Percentiles rank a stretch among this genome's conserved stretches.
phyloP scores from a whole-genome alignment of 495 filamentous ascomycete genomes.

The Aspergillus hancockii region DNA sequence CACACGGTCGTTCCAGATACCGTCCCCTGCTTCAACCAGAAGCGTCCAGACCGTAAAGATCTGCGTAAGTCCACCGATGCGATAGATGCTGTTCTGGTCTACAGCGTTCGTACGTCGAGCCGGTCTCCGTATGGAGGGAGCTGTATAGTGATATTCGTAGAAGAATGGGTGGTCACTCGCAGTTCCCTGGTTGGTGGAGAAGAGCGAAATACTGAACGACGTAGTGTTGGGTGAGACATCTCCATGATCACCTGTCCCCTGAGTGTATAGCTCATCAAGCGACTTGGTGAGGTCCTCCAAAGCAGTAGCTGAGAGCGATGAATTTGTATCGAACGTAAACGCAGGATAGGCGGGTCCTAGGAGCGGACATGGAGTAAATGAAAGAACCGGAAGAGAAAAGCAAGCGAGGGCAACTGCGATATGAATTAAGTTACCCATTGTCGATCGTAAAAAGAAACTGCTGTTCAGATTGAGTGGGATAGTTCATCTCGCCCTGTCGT shows the following conservation, averaged over 20 bases:
- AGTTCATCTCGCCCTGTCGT: background rate
- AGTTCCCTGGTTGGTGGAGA: slow-evolving; percentile 40
- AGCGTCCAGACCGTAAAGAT: slow-evolving; percentile 48
- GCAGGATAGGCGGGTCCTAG: slow-evolving; percentile 50
- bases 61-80: slow-evolving; percentile 50
- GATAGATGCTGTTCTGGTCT: slow-evolving; percentile 43
- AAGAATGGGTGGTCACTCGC: slow-evolving; percentile 35
- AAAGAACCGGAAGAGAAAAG: slow-evolving; percentile 14
- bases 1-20: slow-evolving; percentile 42
- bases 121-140: slow-evolving; percentile 31
- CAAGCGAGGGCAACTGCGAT: background rate
- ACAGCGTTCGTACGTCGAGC: slow-evolving; percentile 2
- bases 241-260: slow-evolving; percentile 15
- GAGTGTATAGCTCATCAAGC: slow-evolving; percentile 16
- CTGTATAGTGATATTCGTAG: slow-evolving; percentile 48
- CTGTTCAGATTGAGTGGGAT: background rate
- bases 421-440: background rate
- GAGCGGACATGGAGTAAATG: slow-evolving; percentile 45
- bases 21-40: slow-evolving; percentile 47
- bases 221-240: slow-evolving; percentile 30
- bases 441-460: background rate
- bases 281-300: slow-evolving; percentile 13
- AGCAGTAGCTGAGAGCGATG: slow-evolving; percentile 4
- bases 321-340: slow-evolving; percentile 39
- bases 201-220: slow-evolving; percentile 53